Base-by-base conservation (phyloP, 1,284 basidiomycete genomes). In the Malassezia pachydermatis region DNA sequence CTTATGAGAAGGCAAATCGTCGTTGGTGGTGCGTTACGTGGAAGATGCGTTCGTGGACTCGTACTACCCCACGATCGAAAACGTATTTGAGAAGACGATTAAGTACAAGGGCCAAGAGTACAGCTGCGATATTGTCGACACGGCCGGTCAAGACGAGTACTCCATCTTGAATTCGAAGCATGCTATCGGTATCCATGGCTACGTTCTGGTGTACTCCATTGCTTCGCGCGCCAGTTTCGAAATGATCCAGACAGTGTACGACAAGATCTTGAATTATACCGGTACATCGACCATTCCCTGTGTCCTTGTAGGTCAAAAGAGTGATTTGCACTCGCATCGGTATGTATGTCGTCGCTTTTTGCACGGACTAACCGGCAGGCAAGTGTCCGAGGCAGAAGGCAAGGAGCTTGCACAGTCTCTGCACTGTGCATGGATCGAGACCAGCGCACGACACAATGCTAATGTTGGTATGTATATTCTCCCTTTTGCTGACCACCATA, bases 81-180 rank as follows among this genome's bases (percentile, higher is more conserved):
- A 78, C 62, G 87, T 84, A 36, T 86, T 86, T 72, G 78, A 81
- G 58, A 95, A 94, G 78, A 79, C 77, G 39, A 80, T 96, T 74
- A 80, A 79, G 59, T 81, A 84, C 76, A 84, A 85, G 54, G 87
- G 87, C 46, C 77, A 80, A 36, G 84, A 89, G 60, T 96, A 87
- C 70, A 81, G 88, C 59, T 88, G 88, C 76, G 89, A 96, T 76
- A 95, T 99, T 76, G 88, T 98, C 70, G 94, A 99, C 75, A 95
- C 90, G 53, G 94, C 94, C 47, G 94, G 94, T 40, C 65, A 98
- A 83, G 86, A 88, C 65, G 86, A 88, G 67, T 88, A 84, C 74
- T 84, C 84, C 24, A 82, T 88, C 57, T 65, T 88, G 67, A 81
- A 84, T 59, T 79, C 82, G 53, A 85, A 85, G 72, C 83, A 87